Conservation (phyloP, 805 yeast genomes). For the Torulaspora indica region DNA sequence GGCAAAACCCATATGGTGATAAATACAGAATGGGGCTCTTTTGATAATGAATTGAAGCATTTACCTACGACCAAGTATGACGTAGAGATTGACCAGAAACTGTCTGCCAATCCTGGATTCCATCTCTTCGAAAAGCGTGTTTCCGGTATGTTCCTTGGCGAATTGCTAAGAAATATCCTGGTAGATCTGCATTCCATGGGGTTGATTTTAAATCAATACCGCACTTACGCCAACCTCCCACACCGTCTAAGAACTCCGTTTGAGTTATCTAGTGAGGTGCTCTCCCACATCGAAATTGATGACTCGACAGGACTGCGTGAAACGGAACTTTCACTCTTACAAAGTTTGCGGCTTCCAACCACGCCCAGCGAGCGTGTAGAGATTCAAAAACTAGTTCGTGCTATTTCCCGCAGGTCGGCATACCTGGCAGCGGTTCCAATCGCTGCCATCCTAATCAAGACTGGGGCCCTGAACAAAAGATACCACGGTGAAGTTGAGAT, state of each 20-base stretch:
- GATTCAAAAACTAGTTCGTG: conserved; percentile 68
- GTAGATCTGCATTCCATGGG: conserved; percentile 60
- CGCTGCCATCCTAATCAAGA: conserved; percentile 69
- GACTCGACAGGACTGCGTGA: conserved; percentile 66
- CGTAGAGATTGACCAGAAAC: conserved; percentile 54
- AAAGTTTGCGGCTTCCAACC: conserved; percentile 65
- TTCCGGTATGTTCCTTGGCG: conserved; percentile 91
- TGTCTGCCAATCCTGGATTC: conserved; percentile 75
- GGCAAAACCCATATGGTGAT: conserved; percentile 72
- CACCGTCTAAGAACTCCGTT: conserved; percentile 73
- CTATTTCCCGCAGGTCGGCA: conserved; percentile 86
- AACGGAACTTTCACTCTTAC: conserved; percentile 63
- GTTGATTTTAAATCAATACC: conserved; percentile 54
- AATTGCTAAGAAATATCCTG: conserved; percentile 68
- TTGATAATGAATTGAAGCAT: conserved; percentile 72
- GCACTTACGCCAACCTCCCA: conserved; percentile 38
- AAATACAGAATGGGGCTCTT: conserved; percentile 98
- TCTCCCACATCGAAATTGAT: conserved; percentile 83
- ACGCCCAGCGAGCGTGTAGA: conserved; percentile 65
- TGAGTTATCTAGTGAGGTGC: conserved; percentile 74
- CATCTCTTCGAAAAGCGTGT: conserved; percentile 93
- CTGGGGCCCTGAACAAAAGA: conserved; percentile 53
- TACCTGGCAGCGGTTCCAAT: conserved; percentile 82
- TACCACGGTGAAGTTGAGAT: conserved; percentile 77
- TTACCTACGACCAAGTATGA: conserved; percentile 82